phyloP scores from a whole-genome alignment of 2,329 filamentous ascomycete genomes.

The Alternaria angustiovoidea region DNA sequence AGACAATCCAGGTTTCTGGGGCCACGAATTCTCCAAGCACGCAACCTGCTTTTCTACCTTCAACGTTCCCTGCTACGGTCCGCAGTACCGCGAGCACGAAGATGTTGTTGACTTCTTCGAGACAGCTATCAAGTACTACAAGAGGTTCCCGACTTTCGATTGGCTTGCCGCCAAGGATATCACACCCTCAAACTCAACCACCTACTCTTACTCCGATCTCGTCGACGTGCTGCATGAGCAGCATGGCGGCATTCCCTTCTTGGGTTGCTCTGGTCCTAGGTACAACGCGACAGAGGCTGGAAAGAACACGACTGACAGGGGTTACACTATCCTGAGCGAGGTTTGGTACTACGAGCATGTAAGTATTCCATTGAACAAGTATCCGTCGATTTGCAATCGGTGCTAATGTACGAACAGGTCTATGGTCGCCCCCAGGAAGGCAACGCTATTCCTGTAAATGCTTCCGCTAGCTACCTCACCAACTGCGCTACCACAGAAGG shows the following conservation, averaged over 20 bases:
- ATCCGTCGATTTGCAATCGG: neutral
- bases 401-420: constrained; percentile 27
- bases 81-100: constrained; percentile 62
- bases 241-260: constrained; percentile 65
- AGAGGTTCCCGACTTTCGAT: constrained; percentile 65
- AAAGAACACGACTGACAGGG: constrained; percentile 62
- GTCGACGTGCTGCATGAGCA: constrained; percentile 59
- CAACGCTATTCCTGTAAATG: constrained; percentile 58
- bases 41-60: constrained; percentile 73
- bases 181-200: constrained; percentile 65
- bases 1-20: constrained; percentile 69
- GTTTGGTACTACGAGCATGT: constrained; percentile 73
- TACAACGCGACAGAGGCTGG: constrained; percentile 69
- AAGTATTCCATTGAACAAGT: constrained; percentile 4
- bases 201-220: constrained; percentile 63
- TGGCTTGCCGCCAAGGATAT: constrained; percentile 67
- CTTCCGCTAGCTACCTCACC: constrained; percentile 56
- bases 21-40: constrained; percentile 73
- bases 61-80: constrained; percentile 70
- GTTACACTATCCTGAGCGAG: constrained; percentile 66
- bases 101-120: constrained; percentile 71
- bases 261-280: constrained; percentile 67
- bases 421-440: constrained; percentile 65
- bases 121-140: constrained; percentile 66
- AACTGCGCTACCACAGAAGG: constrained; percentile 64